Conservation (phyloP, 2,329 filamentous ascomycete genomes). For the Geosmithia flava region DNA sequence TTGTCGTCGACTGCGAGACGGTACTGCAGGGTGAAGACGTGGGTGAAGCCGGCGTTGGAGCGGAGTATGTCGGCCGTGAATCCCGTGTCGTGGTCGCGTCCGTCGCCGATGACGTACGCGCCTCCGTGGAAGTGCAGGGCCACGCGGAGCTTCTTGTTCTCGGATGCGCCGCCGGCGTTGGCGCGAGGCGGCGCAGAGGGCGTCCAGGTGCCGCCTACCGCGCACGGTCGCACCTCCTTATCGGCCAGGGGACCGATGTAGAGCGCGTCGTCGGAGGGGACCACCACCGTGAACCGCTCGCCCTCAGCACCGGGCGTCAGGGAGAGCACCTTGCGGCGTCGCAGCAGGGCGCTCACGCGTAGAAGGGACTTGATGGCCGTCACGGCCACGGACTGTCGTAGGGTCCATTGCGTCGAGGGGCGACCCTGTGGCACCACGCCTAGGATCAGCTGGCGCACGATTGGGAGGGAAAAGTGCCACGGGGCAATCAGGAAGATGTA, state of each 20-base stretch:
- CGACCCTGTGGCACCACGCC: background rate
- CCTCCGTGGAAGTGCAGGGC: constrained; percentile 18
- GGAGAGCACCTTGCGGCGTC: background rate
- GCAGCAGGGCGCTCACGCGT: background rate
- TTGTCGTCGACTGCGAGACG: constrained; percentile 9
- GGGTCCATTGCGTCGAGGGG: background rate
- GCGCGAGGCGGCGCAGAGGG: background rate
- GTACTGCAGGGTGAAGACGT: constrained; percentile 15
- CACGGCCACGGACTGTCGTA: background rate
- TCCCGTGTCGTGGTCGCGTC: constrained; percentile 12
- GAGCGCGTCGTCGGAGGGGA: background rate
- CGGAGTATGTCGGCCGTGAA: constrained; percentile 11
- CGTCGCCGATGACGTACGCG: constrained; percentile 15
- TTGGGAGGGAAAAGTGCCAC: background rate
- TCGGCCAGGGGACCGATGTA: background rate
- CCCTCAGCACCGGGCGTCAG: background rate
- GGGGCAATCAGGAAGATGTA: constrained; percentile 1
- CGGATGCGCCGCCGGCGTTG: background rate
- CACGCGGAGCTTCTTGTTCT: background rate
- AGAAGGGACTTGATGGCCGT: background rate
- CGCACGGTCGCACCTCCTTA: background rate
- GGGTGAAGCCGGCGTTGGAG: constrained; percentile 6
- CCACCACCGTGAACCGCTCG: background rate
- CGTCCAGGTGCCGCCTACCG: background rate
- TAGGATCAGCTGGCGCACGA: background rate